Evolutionary conservation across 2,329 filamentous ascomycete species (phyloP), one percentile per base, ranked within the genome.

Genomic region (Emericellopsis cladophorae): DNA sequence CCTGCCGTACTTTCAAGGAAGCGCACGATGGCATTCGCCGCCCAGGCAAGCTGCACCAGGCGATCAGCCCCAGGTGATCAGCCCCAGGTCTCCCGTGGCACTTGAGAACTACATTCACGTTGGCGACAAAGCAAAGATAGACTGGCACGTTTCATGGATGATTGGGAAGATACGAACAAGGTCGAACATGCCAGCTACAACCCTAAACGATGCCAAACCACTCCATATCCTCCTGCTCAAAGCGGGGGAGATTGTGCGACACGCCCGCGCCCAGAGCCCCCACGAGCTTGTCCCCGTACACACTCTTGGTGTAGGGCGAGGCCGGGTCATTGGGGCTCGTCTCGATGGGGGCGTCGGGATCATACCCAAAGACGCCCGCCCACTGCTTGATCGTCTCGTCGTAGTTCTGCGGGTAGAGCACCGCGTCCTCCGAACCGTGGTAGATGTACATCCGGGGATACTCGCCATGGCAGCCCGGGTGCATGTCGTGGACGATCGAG

Each of bases 361-460:
- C 49, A 22, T 58, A 55, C 8, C 67, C 68, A 40, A 70, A 65
- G 2, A 75, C 63, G 15, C 61, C 65, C 0, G 67, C 63, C 70
- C 70, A 74, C 56, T 74, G 61, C 60, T 75, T 74, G 51, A 73
- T 66, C 40, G 67, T 67, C 59, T 79, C 74, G 32, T 69, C 52
- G 52, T 72, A 75, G 55, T 77, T 77, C 48, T 65, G 62, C 14
- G 66, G 66, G 39, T 61, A 58, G 9, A 78, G 59, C 1, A 65
- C 73, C 10, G 54, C 54, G 50, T 78, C 74, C 3, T 52, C 54
- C 31, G 64, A 67, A 33, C 74, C 74, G 50, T 78, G 74, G 59
- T 69, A 77, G 50, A 77, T 65, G 51, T 74, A 69, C 65, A 79
- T 71, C 41, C 62, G 65, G 2, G 74, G 73, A 2, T 70, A 60